Evolutionary conservation across 345 rosid species (phyloP), one percentile per base, ranked within the genome.

Genomic region (Rhodamnia argentea): DNA sequence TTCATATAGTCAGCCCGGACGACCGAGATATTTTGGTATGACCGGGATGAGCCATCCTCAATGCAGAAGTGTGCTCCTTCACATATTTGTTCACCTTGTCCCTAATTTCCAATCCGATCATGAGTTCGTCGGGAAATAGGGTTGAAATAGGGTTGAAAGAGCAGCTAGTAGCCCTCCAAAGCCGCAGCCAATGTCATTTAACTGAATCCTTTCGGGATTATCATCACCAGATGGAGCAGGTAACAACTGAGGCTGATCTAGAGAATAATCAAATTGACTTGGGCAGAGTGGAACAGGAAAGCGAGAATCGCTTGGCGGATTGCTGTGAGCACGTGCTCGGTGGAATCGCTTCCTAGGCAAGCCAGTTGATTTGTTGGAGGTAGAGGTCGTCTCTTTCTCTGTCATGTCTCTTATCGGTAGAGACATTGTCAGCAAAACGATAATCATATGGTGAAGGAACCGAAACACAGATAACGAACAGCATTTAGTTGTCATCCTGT

Each of bases 21-120:
- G 40, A 37, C 40, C 3, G 40, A 37, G 40, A 37, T 37, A 37
- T 37, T 37, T 3, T 37, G 3, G 40, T 37, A 37, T 37, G 40
- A 37, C 40, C 40, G 3, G 40, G 40, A 37, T 37, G 2, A 37
- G 40, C 40, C 40, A 3, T 37, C 40, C 40, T 37, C 40, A 37
- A 37, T 37, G 40, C 40, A 37, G 40, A 37, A 37, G 3, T 37
- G 40, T 37, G 40, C 40, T 37, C 40, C 40, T 37, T 37, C 40
- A 37, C 40, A 37, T 37, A 37, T 37, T 37, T 37, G 40, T 37
- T 37, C 40, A 37, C 40, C 40, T 37, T 37, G 40, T 92, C 93
- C 85, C 93, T 89, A 50, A 90, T 90, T 62, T 90, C 93, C 93
- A 92, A 90, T 57, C 92, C 93, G 37, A 92, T 88, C 91, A 89